These are phyloP conservation scores for Asterionellopsis glacialis DNA, from an alignment of 108 stramenopile genomes.

Conservation along the genomic window DNA sequence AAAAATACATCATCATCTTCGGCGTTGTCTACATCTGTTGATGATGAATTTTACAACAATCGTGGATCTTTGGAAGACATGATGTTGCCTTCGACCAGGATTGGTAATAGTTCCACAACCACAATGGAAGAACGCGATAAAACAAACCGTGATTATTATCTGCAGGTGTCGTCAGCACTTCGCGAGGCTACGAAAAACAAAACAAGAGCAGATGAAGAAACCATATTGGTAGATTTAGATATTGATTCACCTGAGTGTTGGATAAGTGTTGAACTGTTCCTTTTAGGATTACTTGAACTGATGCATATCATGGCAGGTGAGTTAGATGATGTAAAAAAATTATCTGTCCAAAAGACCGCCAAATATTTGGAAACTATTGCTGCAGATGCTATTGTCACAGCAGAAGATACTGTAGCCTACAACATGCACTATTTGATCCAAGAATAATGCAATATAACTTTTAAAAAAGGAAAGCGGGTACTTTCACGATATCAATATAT, in stretches of 20 bases:
- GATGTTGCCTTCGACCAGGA: too few relatives aligned
- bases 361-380: background rate
- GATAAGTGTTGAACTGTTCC: slow-evolving; percentile 7
- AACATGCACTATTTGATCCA: slow-evolving; percentile 9
- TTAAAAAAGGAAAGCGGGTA: too few relatives aligned
- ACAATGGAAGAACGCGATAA: slow-evolving; percentile 7
- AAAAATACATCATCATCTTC: background rate
- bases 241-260: slow-evolving; percentile 5
- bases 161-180: background rate
- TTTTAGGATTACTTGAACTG: slow-evolving; percentile 4
- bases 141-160: background rate
- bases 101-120: background rate
- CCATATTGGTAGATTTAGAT: slow-evolving; percentile 1
- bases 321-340: background rate
- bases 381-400: background rate
- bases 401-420: slow-evolving; percentile 1
- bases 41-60: background rate
- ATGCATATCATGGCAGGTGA: slow-evolving; percentile 1
- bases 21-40: too few relatives aligned
- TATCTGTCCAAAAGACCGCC: background rate
- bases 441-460: slow-evolving; percentile 1
- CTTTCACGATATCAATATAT: too few relatives aligned
- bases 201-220: background rate
- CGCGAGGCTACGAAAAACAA: background rate
- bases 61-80: background rate